Evolutionary conservation across 2,329 filamentous ascomycete genomes (phyloP).

Genomic region (Chrysoporthe cubensis): DNA sequence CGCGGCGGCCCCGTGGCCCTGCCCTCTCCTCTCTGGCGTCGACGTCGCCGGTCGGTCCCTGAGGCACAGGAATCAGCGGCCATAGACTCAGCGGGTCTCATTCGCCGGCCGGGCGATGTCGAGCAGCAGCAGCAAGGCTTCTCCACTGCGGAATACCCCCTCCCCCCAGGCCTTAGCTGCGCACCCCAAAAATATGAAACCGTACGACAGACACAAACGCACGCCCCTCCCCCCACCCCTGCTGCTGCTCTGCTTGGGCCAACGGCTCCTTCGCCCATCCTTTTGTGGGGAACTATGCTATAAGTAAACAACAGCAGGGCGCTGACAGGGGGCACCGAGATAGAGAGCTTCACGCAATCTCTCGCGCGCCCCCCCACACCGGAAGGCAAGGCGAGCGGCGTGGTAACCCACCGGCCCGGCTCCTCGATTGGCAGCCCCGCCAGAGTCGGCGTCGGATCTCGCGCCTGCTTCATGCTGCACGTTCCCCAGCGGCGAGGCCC

Average conservation of each 20-base stretch:
- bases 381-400: too few species aligned
- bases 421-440: background rate
- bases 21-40: too few species aligned
- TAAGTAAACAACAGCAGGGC: background rate
- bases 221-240: too few species aligned
- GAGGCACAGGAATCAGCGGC: background rate
- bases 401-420: background rate
- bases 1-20: too few species aligned
- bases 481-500: too few species aligned
- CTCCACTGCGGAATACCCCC: background rate
- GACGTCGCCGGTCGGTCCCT: background rate
- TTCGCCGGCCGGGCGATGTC: background rate
- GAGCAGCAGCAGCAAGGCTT: too few species aligned
- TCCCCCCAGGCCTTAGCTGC: background rate
- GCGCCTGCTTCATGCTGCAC: too few species aligned
- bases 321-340: too few species aligned
- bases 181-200: background rate
- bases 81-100: slow-evolving; percentile 1
- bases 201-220: background rate
- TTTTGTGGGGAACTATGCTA: background rate
- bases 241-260: background rate
- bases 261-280: slow-evolving; percentile 8
- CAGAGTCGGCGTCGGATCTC: background rate
- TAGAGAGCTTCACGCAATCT: too few species aligned
- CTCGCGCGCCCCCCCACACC: too few species aligned